phyloP scores from a whole-genome alignment of 306 rosid species.

The Vachellia collinsii region DNA sequence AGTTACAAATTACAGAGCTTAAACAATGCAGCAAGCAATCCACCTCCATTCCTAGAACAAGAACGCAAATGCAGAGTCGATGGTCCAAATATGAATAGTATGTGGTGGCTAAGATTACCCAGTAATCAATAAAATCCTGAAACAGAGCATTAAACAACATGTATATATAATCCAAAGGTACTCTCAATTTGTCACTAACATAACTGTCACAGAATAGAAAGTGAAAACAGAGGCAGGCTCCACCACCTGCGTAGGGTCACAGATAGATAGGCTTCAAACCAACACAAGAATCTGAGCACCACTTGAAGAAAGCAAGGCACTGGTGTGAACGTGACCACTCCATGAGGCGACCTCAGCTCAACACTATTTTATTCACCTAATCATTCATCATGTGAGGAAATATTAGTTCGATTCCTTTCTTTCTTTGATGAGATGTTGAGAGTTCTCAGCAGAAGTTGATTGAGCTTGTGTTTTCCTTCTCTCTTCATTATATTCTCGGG shows the following conservation, averaged over 20 bases:
- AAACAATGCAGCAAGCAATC: not conserved
- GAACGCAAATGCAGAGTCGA: not conserved
- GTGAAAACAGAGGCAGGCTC: not conserved
- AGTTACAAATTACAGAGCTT: not conserved
- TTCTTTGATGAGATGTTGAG: not conserved
- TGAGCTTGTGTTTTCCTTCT: not conserved
- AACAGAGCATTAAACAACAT: not conserved
- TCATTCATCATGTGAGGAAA: not conserved
- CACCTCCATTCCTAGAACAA: not conserved
- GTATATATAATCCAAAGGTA: not conserved
- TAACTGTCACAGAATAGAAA: too few species aligned
- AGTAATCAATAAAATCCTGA: not conserved
- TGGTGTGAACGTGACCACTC: not conserved
- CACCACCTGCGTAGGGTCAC: not conserved
- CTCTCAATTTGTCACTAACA: not conserved
- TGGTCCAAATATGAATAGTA: too few species aligned
- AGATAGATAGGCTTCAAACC: not conserved
- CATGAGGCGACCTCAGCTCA: not conserved
- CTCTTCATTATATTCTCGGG: not conserved
- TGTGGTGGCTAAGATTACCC: not conserved
- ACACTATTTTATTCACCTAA: not conserved
- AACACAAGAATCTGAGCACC: not conserved
- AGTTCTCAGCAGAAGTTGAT: not conserved
- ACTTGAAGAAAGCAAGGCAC: not conserved
- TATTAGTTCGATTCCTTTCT: not conserved